Evolutionary conservation across 805 yeast species (phyloP).

Genomic region (Ogataea zsoltii): DNA sequence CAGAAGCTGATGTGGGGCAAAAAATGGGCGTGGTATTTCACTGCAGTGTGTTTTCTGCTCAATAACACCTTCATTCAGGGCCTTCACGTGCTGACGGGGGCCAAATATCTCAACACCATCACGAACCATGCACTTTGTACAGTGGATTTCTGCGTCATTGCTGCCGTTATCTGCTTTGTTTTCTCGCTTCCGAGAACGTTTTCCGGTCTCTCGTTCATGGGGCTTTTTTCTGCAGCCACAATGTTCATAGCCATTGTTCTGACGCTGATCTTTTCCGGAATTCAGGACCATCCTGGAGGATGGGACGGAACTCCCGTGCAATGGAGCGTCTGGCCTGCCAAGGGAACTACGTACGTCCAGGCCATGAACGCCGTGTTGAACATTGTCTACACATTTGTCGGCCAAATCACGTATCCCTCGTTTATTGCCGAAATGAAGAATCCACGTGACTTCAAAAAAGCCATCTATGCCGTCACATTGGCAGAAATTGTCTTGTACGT

Average conservation of each 20-base stretch:
- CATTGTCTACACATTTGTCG: conserved; percentile 63
- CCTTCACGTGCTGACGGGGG: conserved; percentile 59
- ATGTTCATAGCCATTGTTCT: conserved; percentile 58
- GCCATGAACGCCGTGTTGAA: conserved; percentile 59
- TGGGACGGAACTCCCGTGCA: conserved; percentile 40
- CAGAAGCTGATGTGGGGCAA: conserved; percentile 54
- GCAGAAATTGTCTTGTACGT: conserved; percentile 51
- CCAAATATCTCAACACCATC: conserved; percentile 58
- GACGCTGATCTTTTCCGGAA: conserved; percentile 54
- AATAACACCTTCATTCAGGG: conserved; percentile 61
- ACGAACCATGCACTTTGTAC: conserved; percentile 49
- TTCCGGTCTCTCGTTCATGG: conserved; percentile 50
- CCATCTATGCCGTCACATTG: conserved; percentile 50
- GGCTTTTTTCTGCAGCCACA: conserved; percentile 53
- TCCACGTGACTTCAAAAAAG: conserved; percentile 60
- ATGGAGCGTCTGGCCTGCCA: conserved; percentile 49
- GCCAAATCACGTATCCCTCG: conserved; percentile 64
- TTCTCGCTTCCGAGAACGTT: conserved; percentile 59
- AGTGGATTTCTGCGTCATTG: conserved; percentile 51
- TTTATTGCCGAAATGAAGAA: conserved; percentile 60
- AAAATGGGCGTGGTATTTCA: conserved; percentile 55
- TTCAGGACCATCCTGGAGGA: conserved; percentile 49
- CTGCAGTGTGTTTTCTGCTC: conserved; percentile 53
- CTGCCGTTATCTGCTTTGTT: conserved; percentile 49
- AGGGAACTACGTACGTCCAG: conserved; percentile 53